Conservation (phyloP, 1,139 yeast genomes). For the Pichia inconspicua region DNA sequence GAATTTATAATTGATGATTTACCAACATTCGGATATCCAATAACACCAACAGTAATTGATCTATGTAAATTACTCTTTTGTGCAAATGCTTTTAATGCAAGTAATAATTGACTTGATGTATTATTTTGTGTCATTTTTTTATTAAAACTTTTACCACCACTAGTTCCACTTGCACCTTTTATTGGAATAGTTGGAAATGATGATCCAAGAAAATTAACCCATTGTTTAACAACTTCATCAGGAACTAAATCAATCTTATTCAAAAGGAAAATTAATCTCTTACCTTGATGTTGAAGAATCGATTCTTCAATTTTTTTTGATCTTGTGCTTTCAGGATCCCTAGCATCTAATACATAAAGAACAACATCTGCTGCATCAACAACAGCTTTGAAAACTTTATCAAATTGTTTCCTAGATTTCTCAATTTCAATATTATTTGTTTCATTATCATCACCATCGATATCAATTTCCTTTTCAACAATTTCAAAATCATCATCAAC, state of each 20-base stretch:
- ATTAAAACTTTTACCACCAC: constrained; percentile 63
- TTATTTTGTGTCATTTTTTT: constrained; percentile 65
- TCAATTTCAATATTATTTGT: constrained; percentile 48
- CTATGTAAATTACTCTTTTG: constrained; percentile 77
- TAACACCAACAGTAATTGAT: constrained; percentile 90
- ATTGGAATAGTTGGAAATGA: constrained; percentile 91
- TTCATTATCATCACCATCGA: constrained; percentile 29
- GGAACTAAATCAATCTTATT: constrained; percentile 94
- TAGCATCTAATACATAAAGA: constrained; percentile 87
- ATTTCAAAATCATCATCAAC: constrained; percentile 33
- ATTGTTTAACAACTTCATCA: constrained; percentile 67
- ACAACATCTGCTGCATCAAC: constrained; percentile 88
- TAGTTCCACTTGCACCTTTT: constrained; percentile 41
- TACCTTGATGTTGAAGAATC: constrained; percentile 70
- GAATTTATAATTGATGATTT: constrained; percentile 93
- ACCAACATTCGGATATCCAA: constrained; percentile 95
- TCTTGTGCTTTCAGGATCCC: constrained; percentile 95
- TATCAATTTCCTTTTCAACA: constrained; percentile 41
- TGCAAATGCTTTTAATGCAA: constrained; percentile 81
- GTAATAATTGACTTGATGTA: constrained; percentile 69
- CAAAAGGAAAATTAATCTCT: constrained; percentile 74
- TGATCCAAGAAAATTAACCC: constrained; percentile 74
- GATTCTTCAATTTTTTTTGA: constrained; percentile 88
- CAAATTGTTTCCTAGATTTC: constrained; percentile 86
- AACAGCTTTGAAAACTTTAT: constrained; percentile 73